phyloP scores from a whole-genome alignment of 257 asterid genomes.

The Solanum megistacrolobum region DNA sequence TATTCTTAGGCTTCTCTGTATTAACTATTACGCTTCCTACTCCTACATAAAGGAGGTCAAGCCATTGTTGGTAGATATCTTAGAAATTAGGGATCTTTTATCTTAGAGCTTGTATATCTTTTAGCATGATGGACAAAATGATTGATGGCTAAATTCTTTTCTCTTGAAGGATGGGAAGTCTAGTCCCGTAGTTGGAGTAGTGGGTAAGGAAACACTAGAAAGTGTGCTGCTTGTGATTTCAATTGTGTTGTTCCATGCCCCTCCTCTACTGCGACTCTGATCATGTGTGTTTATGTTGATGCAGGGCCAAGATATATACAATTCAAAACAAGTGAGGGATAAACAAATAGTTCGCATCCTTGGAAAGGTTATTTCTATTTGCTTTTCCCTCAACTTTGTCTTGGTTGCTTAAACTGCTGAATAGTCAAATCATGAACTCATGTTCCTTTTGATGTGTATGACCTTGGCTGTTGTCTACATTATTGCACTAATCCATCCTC shows the following conservation, averaged over 20 bases:
- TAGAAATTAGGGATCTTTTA: not conserved
- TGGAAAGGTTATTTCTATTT: constrained; percentile 52
- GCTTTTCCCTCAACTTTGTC: not conserved
- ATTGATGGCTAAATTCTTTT: not conserved
- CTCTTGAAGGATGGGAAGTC: not conserved
- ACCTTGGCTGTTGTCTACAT: not conserved
- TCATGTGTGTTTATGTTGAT: not conserved
- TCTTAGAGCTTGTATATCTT: not conserved
- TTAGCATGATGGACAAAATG: not conserved
- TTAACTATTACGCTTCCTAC: not conserved
- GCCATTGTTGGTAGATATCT: not conserved
- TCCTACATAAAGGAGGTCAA: not conserved
- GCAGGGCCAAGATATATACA: constrained; percentile 81
- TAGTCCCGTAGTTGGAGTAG: not conserved
- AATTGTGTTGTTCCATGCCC: not conserved
- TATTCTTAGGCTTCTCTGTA: not conserved
- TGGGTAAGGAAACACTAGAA: not conserved
- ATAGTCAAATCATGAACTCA: not conserved
- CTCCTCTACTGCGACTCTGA: fast-evolving
- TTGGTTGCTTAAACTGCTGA: not conserved
- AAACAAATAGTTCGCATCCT: constrained; percentile 87
- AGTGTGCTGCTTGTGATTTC: not conserved
- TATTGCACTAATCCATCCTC: not conserved
- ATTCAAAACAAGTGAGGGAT: constrained; percentile 84
- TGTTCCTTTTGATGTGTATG: not conserved